A percentile compares a stretch with the other conserved stretches of the same genome.
These are phyloP conservation scores for Heliocybe sulcata DNA, from an alignment of 1,284 basidiomycete genomes.

Conservation along the genomic window DNA sequence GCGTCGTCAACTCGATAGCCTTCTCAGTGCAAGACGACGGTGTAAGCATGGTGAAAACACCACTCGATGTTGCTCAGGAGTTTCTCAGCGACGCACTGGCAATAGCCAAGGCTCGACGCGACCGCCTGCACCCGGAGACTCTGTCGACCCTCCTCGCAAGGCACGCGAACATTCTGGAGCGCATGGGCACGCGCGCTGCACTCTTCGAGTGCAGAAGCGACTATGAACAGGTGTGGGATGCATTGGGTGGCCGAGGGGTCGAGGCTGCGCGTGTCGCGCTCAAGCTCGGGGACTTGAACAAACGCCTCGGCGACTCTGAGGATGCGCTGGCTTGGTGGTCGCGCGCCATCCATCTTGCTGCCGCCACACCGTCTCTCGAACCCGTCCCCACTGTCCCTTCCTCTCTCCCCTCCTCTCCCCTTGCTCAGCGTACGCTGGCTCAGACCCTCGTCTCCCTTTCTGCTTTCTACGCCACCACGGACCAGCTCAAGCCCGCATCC, in stretches of 20 bases:
- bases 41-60: slow-evolving; percentile 42
- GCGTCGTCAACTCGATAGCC: slow-evolving; percentile 30
- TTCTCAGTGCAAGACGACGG: slow-evolving; percentile 27
- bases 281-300: slow-evolving; percentile 60
- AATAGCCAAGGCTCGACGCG: slow-evolving; percentile 32
- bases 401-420: slow-evolving; percentile 45
- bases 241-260: slow-evolving; percentile 24
- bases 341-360: slow-evolving; percentile 40
- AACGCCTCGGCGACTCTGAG: slow-evolving; percentile 40
- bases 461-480: slow-evolving; percentile 60
- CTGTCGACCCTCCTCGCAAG: slow-evolving; percentile 52
- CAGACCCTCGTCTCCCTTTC: slow-evolving; percentile 67
- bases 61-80: slow-evolving; percentile 43
- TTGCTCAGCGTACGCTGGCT: slow-evolving; percentile 61
- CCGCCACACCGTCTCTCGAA: background rate
- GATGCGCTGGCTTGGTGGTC: slow-evolving; percentile 65
- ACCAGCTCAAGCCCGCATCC: slow-evolving; percentile 62
- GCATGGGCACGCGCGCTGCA: slow-evolving; percentile 50
- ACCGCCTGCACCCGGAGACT: slow-evolving; percentile 41
- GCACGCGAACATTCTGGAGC: slow-evolving; percentile 62
- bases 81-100: slow-evolving; percentile 48
- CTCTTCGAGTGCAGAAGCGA: slow-evolving; percentile 52
- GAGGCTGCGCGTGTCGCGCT: slow-evolving; percentile 49
- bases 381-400: slow-evolving; percentile 12
- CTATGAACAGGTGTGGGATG: slow-evolving; percentile 60